Evolutionary conservation across 192 early-diverging fungal genomes (phyloP).

Genomic region (Diversispora epigaea): DNA sequence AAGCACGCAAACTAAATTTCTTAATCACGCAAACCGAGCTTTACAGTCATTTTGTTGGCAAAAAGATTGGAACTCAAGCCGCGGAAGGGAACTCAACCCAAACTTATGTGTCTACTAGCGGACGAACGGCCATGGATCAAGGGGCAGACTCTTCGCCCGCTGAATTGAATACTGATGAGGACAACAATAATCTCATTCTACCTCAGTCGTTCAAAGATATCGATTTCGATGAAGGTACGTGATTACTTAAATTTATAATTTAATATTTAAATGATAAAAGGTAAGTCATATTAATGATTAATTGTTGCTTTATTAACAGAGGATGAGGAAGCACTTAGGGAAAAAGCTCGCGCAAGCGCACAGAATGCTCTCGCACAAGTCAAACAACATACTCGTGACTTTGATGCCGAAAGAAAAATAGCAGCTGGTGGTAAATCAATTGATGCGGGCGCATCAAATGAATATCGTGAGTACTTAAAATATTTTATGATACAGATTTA

Average conservation of each 20-base stretch:
- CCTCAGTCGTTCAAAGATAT: constrained; percentile 53
- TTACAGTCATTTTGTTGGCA: constrained; percentile 88
- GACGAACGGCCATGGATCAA: constrained; percentile 24
- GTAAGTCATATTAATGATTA: neutral
- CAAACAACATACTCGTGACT: constrained; percentile 62
- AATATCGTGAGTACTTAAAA: constrained; percentile 42
- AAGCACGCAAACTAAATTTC: constrained; percentile 89
- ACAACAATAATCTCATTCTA: constrained; percentile 14
- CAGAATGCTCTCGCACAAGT: constrained; percentile 75
- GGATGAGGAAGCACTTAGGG: constrained; percentile 66
- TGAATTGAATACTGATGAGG: neutral
- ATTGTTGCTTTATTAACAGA: constrained; percentile 38
- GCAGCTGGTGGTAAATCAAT: constrained; percentile 34
- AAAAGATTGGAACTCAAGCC: constrained; percentile 60
- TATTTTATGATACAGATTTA: neutral
- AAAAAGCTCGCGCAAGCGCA: constrained; percentile 71
- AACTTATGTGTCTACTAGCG: constrained; percentile 23
- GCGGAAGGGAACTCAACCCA: constrained; percentile 34
- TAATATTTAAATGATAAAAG: neutral
- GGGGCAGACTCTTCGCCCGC: constrained; percentile 10
- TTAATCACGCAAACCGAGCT: constrained; percentile 90
- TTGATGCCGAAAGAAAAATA: constrained; percentile 58
- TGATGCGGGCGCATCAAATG: constrained; percentile 45
- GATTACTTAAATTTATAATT: neutral
- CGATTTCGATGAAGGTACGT: constrained; percentile 66